Evolutionary conservation across 495 filamentous ascomycete species (phyloP).

Genomic region (Lasiosphaeriaceae sp.): DNA sequence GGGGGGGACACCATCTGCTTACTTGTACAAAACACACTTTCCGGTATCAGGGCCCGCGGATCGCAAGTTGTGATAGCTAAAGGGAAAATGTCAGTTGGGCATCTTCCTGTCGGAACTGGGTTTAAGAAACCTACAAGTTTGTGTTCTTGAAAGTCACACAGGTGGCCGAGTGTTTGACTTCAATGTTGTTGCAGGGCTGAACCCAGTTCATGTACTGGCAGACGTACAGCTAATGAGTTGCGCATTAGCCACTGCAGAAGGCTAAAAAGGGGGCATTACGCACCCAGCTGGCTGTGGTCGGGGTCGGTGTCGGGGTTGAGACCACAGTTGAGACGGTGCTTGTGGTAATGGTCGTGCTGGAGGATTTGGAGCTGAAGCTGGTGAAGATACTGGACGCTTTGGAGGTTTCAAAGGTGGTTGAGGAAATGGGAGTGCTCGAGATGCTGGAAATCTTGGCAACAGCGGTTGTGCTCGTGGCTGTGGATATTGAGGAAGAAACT

Average conservation of each 20-base stretch:
- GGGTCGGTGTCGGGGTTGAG: neutral
- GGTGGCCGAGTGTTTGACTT: neutral
- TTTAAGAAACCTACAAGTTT: neutral
- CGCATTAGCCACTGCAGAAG: neutral
- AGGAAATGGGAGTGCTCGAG: neutral
- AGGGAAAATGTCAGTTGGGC: neutral
- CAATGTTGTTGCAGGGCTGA: neutral
- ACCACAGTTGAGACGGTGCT: too few species aligned
- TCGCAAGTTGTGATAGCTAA: neutral
- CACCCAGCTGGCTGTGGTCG: neutral
- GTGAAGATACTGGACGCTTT: too few species aligned
- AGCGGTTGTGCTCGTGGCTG: neutral
- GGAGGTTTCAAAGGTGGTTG: too few species aligned
- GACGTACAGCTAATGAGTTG: neutral
- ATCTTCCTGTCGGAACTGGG: neutral
- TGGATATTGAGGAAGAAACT: neutral
- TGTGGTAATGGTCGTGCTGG: too few species aligned
- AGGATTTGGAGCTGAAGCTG: too few species aligned
- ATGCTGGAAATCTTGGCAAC: neutral
- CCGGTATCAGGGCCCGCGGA: slow-evolving; percentile 1
- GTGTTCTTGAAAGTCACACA: neutral
- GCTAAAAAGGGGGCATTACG: neutral
- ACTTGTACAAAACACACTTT: neutral
- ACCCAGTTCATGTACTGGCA: neutral
- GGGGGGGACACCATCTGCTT: neutral